phyloP scores from a whole-genome alignment of 345 rosid species.

The Brassica juncea region DNA sequence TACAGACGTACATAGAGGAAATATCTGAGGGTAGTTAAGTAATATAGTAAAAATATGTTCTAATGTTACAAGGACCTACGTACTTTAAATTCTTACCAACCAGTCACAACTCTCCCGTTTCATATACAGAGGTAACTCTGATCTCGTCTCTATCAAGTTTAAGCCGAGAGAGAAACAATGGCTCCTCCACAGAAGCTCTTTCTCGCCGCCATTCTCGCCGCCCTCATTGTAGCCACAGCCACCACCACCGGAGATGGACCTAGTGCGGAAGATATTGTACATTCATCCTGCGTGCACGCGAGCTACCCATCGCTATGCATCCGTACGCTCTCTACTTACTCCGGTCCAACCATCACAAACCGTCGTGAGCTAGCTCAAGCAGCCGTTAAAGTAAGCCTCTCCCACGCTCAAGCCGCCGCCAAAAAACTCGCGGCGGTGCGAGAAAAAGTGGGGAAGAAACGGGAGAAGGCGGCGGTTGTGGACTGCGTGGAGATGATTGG shows the following conservation, averaged over 20 bases:
- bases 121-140: slow-evolving; percentile 14
- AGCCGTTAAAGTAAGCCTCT: slow-evolving; percentile 63
- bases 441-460: slow-evolving; percentile 34
- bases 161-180: slow-evolving; percentile 12
- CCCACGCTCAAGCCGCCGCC: slow-evolving; percentile 47
- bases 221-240: slow-evolving; percentile 27
- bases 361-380: slow-evolving; percentile 70
- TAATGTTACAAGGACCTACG: slow-evolving; percentile 26
- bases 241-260: slow-evolving; percentile 18
- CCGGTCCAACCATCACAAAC: slow-evolving; percentile 65
- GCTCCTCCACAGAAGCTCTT: slow-evolving; percentile 18
- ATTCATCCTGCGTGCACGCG: slow-evolving; percentile 67
- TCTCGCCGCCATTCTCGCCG: slow-evolving; percentile 19
- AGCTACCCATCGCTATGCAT: slow-evolving; percentile 71
- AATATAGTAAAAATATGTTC: neutral
- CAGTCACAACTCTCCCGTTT: slow-evolving; percentile 16
- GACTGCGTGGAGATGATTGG: slow-evolving; percentile 82
- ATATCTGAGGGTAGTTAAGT: slow-evolving; percentile 32
- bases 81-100: slow-evolving; percentile 39
- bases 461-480: slow-evolving; percentile 52
- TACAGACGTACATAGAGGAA: neutral
- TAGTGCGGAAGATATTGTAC: slow-evolving; percentile 51
- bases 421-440: slow-evolving; percentile 38
- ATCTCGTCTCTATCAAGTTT: neutral
- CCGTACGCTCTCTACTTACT: slow-evolving; percentile 66